Conservation (phyloP, 2,329 filamentous ascomycete genomes). For the Elsinoe necatrix region DNA sequence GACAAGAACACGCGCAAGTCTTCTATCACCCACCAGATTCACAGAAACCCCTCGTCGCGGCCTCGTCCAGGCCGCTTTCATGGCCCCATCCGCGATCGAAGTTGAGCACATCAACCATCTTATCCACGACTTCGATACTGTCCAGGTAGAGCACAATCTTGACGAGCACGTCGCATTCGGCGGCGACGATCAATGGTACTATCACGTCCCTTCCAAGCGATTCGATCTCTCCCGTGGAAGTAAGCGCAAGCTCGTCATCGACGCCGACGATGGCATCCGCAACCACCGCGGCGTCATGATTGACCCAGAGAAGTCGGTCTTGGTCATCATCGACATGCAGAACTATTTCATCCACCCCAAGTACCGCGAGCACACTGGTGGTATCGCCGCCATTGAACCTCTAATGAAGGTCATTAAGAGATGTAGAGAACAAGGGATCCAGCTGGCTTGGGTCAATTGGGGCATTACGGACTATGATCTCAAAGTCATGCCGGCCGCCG, state of each 20-base stretch:
- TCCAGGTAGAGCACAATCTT: slow-evolving; percentile 25
- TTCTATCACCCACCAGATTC: neutral
- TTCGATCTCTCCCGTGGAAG: slow-evolving; percentile 36
- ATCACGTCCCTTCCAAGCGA: slow-evolving; percentile 33
- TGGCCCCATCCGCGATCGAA: slow-evolving; percentile 27
- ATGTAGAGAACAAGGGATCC: slow-evolving; percentile 34
- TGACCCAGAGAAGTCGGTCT: slow-evolving; percentile 29
- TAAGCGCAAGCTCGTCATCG: slow-evolving; percentile 31
- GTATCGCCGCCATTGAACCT: slow-evolving; percentile 30
- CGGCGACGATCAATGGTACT: slow-evolving; percentile 36
- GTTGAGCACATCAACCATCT: slow-evolving; percentile 25
- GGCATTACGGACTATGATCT: slow-evolving; percentile 34
- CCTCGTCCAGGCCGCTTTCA: slow-evolving; percentile 17
- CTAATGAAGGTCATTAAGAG: slow-evolving; percentile 33
- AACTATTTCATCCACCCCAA: slow-evolving; percentile 26
- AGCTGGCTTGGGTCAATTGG: slow-evolving; percentile 37
- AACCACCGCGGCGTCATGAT: slow-evolving; percentile 36
- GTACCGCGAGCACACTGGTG: slow-evolving; percentile 26
- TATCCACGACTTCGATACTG: slow-evolving; percentile 19
- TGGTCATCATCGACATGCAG: slow-evolving; percentile 30
- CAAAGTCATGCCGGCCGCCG: slow-evolving; percentile 35
- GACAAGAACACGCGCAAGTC: neutral
- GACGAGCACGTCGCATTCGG: slow-evolving; percentile 35
- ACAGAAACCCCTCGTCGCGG: neutral
- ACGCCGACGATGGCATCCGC: slow-evolving; percentile 34